A percentile compares a stretch with the other conserved stretches of the same genome.
Conservation (phyloP, 805 yeast species). For the Candida boleticola region DNA sequence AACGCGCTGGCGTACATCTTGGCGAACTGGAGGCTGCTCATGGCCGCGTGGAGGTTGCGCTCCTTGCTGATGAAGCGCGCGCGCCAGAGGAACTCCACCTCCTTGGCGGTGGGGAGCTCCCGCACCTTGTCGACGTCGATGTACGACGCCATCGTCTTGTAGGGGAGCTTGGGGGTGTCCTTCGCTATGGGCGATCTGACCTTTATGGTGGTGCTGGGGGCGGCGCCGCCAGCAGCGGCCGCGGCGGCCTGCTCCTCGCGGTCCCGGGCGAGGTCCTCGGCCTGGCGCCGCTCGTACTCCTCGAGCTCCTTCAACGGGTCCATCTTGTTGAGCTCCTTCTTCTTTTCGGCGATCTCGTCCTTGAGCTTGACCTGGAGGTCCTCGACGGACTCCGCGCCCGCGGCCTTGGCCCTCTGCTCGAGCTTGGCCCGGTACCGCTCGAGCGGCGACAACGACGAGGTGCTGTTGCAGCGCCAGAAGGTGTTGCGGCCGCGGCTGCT, state of each 20-base stretch:
- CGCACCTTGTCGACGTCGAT: constrained; percentile 65
- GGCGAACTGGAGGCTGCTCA: constrained; percentile 59
- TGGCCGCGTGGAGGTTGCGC: constrained; percentile 61
- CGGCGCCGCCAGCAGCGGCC: constrained; percentile 10
- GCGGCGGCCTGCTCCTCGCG: constrained; percentile 9
- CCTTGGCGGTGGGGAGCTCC: constrained; percentile 49
- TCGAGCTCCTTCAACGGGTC: constrained; percentile 74
- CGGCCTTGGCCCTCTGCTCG: constrained; percentile 31
- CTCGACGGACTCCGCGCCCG: constrained; percentile 43
- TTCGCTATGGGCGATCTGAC: constrained; percentile 34
- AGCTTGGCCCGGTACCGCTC: constrained; percentile 29
- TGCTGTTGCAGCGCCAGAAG: background rate
- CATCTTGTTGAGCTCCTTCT: constrained; percentile 54
- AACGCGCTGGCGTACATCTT: constrained; percentile 64
- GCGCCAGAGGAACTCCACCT: constrained; percentile 83
- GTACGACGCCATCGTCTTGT: constrained; percentile 69
- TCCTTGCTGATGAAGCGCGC: constrained; percentile 71
- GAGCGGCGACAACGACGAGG: constrained; percentile 1
- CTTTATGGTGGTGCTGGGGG: constrained; percentile 23
- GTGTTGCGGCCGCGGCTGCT: background rate
- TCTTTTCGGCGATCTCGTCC: constrained; percentile 55
- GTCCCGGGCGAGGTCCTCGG: constrained; percentile 21
- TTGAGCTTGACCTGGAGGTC: constrained; percentile 63
- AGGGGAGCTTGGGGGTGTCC: constrained; percentile 46
- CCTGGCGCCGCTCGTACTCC: constrained; percentile 45